Percentiles rank a stretch among this genome's conserved stretches.
These are phyloP conservation scores for Candida khao-thaluensis DNA, from an alignment of 805 yeast species.

Conservation along the genomic window DNA sequence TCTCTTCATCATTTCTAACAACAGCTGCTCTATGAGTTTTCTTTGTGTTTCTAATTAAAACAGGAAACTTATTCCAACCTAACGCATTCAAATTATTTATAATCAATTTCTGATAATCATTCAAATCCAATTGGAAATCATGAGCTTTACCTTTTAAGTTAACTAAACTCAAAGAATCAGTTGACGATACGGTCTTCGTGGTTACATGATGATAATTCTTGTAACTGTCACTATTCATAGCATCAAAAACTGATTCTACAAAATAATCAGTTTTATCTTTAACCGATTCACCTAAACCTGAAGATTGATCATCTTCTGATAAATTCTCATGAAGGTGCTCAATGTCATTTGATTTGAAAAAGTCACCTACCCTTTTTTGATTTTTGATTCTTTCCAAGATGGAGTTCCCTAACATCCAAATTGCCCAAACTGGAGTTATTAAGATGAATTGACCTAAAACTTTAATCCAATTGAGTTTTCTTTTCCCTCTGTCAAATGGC, in stretches of 20 bases:
- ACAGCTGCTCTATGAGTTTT: slow-evolving; percentile 83
- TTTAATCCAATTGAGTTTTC: slow-evolving; percentile 49
- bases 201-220: slow-evolving; percentile 12
- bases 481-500: slow-evolving; percentile 25
- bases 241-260: slow-evolving; percentile 62
- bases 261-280: slow-evolving; percentile 63
- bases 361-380: slow-evolving; percentile 26
- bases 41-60: slow-evolving; percentile 62
- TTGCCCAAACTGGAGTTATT: slow-evolving; percentile 61
- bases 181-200: background rate
- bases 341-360: slow-evolving; percentile 27
- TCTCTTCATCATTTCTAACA: slow-evolving; percentile 53
- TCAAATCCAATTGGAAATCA: slow-evolving; percentile 37
- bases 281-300: slow-evolving; percentile 29
- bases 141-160: slow-evolving; percentile 19
- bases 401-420: slow-evolving; percentile 51
- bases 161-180: slow-evolving; percentile 13
- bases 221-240: slow-evolving; percentile 43
- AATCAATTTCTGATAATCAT: slow-evolving; percentile 48
- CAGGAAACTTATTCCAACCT: slow-evolving; percentile 69
- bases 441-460: slow-evolving; percentile 47
- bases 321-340: slow-evolving; percentile 23
- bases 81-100: slow-evolving; percentile 55
- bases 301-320: slow-evolving; percentile 2
- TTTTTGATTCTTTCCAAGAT: slow-evolving; percentile 36